These are phyloP conservation scores for Phytopythium ostracodes DNA, from an alignment of 352 stramenopile genomes.

Conservation along the genomic window DNA sequence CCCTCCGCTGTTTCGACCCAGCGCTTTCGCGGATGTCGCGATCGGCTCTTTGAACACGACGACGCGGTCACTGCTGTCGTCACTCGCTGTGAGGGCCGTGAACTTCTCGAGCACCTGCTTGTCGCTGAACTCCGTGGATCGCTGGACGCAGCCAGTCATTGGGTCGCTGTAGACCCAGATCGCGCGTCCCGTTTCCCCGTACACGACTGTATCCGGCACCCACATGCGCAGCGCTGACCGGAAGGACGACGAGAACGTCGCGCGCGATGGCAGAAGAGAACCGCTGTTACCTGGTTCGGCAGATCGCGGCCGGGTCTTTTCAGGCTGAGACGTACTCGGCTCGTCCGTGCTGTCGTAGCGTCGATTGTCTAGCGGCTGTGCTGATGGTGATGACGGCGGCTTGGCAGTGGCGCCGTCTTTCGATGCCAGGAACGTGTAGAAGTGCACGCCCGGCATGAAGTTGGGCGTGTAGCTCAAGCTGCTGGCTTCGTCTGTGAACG, in stretches of 20 bases:
- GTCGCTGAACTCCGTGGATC: constrained; percentile 59
- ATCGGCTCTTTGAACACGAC: constrained; percentile 74
- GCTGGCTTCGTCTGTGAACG: constrained; percentile 45
- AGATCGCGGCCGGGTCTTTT: background rate
- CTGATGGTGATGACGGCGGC: background rate
- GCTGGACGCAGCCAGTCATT: constrained; percentile 51
- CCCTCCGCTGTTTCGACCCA: background rate
- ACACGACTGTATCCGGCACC: constrained; percentile 79
- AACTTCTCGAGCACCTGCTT: constrained; percentile 74
- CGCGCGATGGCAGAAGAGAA: background rate
- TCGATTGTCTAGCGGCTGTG: background rate
- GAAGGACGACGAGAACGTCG: background rate
- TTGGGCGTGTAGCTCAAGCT: constrained; percentile 52
- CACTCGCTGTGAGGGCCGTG: constrained; percentile 15
- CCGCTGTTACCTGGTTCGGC: background rate
- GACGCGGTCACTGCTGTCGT: constrained; percentile 22
- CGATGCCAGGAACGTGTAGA: constrained; percentile 69
- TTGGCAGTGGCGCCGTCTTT: constrained; percentile 26
- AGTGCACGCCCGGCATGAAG: constrained; percentile 77
- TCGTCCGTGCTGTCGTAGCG: background rate
- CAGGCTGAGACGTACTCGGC: background rate
- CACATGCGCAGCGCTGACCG: constrained; percentile 46
- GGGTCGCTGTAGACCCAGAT: constrained; percentile 75
- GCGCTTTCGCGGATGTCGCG: constrained; percentile 14
- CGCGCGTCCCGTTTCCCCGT: constrained; percentile 63